Base-by-base conservation (phyloP, 306 rosid species). In the Glycyrrhiza uralensis region DNA sequence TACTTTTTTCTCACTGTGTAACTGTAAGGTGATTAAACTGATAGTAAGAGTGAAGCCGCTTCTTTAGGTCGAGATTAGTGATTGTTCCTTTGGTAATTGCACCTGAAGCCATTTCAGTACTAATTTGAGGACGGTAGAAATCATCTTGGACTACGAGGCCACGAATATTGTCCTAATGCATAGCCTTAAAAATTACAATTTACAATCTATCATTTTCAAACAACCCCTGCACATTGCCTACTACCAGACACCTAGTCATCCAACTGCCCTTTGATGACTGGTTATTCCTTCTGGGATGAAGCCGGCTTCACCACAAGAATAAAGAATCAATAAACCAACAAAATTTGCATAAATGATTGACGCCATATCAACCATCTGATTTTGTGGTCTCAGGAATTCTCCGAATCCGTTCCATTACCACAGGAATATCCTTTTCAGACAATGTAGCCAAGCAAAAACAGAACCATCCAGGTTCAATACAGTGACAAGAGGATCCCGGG, bases 381-480 rank as follows among this genome's bases (percentile, higher is more conserved):
- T 86, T 82, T 77, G 86, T 56, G 10, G 74, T 56, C 52, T 82
- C 77, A 67, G 84, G 64, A 74, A 91, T 72, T 79, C 77, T 85
- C 86, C 86, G 80, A 58, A 95, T 81, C 65, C 96, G 90, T 65
- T 88, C 85, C 85, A 91, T 81, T 52, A 89, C 85, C 56, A 84
- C 85, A 58, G 87, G 89, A 72, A 95, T 66, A 75, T 95, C 96
- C 9, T 57, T 86, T 76, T 89, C 93, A 33, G 85, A 63, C 81
- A 83, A 79, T 14, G 88, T 76, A 10, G 93, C 60, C 56, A 89
- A 88, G 85, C 97, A 89, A 70, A 91, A 86, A 50, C 90, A 79
- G 71, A 91, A 91, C 97, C 99, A 95, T 74, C 97, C 96, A 2
- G 90, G 96, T 76, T 89, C 97, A 52, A 89, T 88, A 80, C 96